Base-by-base conservation (phyloP, 805 yeast genomes). In the Spathaspora sp. region DNA sequence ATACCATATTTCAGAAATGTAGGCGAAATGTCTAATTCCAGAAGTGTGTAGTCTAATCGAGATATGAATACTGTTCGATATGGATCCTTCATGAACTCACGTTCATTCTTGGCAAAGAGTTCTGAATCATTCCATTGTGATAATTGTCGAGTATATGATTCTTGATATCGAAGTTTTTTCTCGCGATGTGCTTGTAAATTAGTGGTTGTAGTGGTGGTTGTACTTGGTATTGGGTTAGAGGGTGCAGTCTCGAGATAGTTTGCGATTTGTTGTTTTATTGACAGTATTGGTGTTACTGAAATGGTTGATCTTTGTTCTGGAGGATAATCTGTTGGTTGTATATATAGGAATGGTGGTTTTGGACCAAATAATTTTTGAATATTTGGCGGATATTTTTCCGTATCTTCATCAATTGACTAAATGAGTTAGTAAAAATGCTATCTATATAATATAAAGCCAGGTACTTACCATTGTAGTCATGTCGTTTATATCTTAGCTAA, bases 31-130 rank as follows among this genome's bases (percentile, higher is more conserved):
- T 90, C 94, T 10, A 82, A 65, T 60, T 90, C 97, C 0, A 81
- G 79, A 10, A 80, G 70, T 3, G 70, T 68, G 61, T 86, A 91
- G 46, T 81, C 81, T 44, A 93, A 68, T 49, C 97, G 72, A 0
- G 87, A 86, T 6, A 93, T 77, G 63, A 94, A 90, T 2, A 93
- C 75, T 0, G 97, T 93, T 53, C 76, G 73, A 61, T 78, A 83
- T 1, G 97, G 96, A 61, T 90, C 96, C 51, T 69, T 64, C 59
- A 62, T 63, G 9, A 39, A 23, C 28, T 62, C 57, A 18, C 56
- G 53, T 54, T 75, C 78, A 19, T 63, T 60, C 29, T 57, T 57
- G 19, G 62, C 51, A 14, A 75, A 58, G 12, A 67, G 58, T 23
- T 67, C 66, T 1, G 65, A 61, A 49, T 66, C 66, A 51, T 68